Conservation (phyloP, 495 filamentous ascomycete genomes). For the Cetradonia linearis region DNA sequence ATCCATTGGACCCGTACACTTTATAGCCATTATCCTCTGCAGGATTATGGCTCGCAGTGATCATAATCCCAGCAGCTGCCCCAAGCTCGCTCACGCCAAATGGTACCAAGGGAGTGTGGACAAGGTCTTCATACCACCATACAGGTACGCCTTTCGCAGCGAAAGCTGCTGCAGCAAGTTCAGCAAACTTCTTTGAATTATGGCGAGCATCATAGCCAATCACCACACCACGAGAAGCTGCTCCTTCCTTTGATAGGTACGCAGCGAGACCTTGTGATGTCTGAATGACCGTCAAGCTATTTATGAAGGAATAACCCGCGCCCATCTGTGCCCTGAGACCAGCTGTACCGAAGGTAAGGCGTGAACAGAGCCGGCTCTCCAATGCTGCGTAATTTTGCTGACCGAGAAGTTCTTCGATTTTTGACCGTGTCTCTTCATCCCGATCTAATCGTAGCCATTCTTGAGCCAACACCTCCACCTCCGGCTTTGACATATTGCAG, state of each 20-base stretch:
- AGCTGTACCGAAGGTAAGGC: conserved; percentile 61
- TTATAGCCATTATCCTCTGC: conserved; percentile 64
- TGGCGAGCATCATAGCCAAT: conserved; percentile 61
- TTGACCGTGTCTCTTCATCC: conserved; percentile 46
- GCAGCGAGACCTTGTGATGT: conserved; percentile 61
- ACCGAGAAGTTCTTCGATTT: conserved; percentile 48
- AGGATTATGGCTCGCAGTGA: conserved; percentile 65
- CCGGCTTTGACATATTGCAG: not conserved
- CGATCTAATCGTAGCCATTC: conserved; percentile 58
- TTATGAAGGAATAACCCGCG: conserved; percentile 62
- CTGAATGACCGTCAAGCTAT: conserved; percentile 59
- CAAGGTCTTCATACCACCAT: conserved; percentile 45
- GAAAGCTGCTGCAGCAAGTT: conserved; percentile 55
- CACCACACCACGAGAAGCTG: conserved; percentile 43
- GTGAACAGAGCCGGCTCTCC: conserved; percentile 45
- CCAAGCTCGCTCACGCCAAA: conserved; percentile 49
- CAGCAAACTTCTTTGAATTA: conserved; percentile 55
- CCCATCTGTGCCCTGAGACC: conserved; percentile 61
- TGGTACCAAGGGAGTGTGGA: conserved; percentile 59
- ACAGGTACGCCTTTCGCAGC: conserved; percentile 50
- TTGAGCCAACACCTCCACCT: conserved; percentile 21
- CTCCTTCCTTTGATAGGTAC: conserved; percentile 41
- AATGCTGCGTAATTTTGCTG: conserved; percentile 42
- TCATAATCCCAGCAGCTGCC: conserved; percentile 60
- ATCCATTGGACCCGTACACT: conserved; percentile 51